These are phyloP conservation scores for Nothophytophthora sp. DNA, from an alignment of 352 stramenopile genomes.

Conservation along the genomic window DNA sequence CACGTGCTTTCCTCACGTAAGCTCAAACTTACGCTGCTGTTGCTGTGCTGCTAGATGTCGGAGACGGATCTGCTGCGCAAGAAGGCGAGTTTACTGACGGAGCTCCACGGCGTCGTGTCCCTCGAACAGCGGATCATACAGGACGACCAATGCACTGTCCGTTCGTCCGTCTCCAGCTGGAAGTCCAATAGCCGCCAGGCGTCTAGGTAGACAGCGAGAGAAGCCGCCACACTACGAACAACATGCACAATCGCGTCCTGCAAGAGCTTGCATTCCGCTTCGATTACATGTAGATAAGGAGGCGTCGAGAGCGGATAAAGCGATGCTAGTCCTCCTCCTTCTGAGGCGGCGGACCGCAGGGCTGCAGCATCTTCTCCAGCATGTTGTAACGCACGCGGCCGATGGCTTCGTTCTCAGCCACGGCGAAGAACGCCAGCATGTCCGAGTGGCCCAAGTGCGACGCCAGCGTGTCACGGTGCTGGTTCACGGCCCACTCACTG, in stretches of 20 bases:
- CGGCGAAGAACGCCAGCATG: conserved; percentile 97
- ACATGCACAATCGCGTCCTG: not conserved
- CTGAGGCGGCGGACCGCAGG: conserved; percentile 68
- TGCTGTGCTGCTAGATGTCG: conserved; percentile 32
- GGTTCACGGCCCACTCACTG: conserved; percentile 98
- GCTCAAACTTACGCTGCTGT: no score
- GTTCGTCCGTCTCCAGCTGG: conserved; percentile 76
- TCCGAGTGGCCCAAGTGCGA: conserved; percentile 98
- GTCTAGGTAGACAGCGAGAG: conserved; percentile 3
- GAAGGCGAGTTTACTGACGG: conserved; percentile 50
- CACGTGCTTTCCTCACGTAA: not conserved
- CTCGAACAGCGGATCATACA: conserved; percentile 52
- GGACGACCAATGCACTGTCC: conserved; percentile 66
- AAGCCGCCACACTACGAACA: not conserved
- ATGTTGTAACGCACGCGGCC: conserved; percentile 80
- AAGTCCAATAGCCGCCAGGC: conserved; percentile 37
- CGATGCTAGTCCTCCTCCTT: conserved; percentile 70
- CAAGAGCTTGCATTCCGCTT: not conserved
- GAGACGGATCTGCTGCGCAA: conserved; percentile 54
- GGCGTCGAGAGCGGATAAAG: not conserved
- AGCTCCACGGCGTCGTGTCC: conserved; percentile 58
- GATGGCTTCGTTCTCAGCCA: conserved; percentile 97
- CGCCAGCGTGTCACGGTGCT: conserved; percentile 98
- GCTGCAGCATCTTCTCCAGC: conserved; percentile 83
- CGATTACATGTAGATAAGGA: no score